Base-by-base conservation (phyloP, 139 green algal genomes). In the Chlamydomonas sphaeroides region DNA sequence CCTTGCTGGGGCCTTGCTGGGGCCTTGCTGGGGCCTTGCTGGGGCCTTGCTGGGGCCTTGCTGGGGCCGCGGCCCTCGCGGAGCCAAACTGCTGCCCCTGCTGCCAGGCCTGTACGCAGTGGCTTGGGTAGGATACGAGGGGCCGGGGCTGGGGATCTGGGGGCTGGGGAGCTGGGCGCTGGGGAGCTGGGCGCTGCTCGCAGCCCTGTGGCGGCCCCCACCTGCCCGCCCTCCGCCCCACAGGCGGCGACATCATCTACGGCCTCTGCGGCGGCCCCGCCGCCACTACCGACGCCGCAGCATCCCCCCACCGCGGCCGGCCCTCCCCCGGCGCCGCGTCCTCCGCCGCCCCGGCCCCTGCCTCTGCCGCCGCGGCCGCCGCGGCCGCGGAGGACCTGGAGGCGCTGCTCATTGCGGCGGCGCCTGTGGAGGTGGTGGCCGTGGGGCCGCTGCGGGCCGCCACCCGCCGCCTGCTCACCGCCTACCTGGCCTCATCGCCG, bases 371-470 rank as follows among this genome's bases (percentile, higher is more conserved):
- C 30, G 35, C 51, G 25, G 49, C 51, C 51, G 74, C 87, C 87
- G 84, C 68, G 84, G 93, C 77, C 21, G 67, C 39, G 38, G 71
- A 66, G 41, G 51, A 81, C 36, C 85, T 98, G 26, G 94, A 98
- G 83, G 79, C 88, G 15, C 65, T 73, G 42, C 84, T 98, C 57
- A 68, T 97, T 78, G 86, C 84, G 36, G 49, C 91, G 5, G 66
- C 86, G 0, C 95, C 95, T 17, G 83, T 88, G 0, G 95, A 98
- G 88, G 51, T 98, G 11, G 84, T 98, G 32, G 56, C 94, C 0
- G 73, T 88, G 1, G 80, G 85, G 51, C 79, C 78, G 7, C 39
- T 94, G 1, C 87, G 79, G 26, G 14, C 57, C 26, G 36, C 83
- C 36, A 94, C 90, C 17, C 62, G 88, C 28, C 89, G 89, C n/a